phyloP scores from a whole-genome alignment of 345 rosid species.

The Erucastrum elatum region DNA sequence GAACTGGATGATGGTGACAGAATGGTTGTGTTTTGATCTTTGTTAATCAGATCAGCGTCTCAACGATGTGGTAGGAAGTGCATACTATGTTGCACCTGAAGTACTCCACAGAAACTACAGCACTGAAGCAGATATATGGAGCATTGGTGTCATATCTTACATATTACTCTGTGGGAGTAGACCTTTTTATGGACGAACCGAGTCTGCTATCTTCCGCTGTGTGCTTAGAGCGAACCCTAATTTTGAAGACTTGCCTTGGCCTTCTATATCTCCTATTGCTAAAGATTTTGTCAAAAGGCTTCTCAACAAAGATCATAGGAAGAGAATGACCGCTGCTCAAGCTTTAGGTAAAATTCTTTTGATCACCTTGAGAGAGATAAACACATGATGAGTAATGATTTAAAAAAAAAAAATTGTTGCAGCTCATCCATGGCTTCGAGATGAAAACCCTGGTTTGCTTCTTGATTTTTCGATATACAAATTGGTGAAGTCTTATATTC shows the following conservation, averaged over 20 bases:
- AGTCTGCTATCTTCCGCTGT: slow-evolving; percentile 73
- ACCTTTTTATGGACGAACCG: slow-evolving; percentile 90
- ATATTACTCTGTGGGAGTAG: slow-evolving; percentile 93
- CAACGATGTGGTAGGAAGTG: slow-evolving; percentile 5
- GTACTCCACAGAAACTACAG: slow-evolving; percentile 94
- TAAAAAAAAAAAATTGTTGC: slow-evolving; percentile 16
- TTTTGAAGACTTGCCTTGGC: slow-evolving; percentile 92
- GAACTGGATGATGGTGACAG: background rate
- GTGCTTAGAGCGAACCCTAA: slow-evolving; percentile 90
- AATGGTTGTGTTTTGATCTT: background rate
- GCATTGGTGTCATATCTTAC: slow-evolving; percentile 90
- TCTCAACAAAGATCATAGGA: slow-evolving; percentile 89
- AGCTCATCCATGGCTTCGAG: slow-evolving; percentile 93
- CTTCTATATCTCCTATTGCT: slow-evolving; percentile 73
- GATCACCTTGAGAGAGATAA: background rate
- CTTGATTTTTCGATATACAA: slow-evolving; percentile 78
- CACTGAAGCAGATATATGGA: slow-evolving; percentile 95
- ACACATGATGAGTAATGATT: slow-evolving; percentile 5
- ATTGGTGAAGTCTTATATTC: slow-evolving; percentile 73
- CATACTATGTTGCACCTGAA: slow-evolving; percentile 51
- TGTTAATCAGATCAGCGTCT: slow-evolving; percentile 77
- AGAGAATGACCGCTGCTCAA: slow-evolving; percentile 96
- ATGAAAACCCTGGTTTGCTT: slow-evolving; percentile 56
- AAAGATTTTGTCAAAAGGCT: slow-evolving; percentile 92
- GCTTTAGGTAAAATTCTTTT: slow-evolving; percentile 60